These are phyloP conservation scores for Penicillium canariense DNA, from an alignment of 495 filamentous ascomycete species.

Conservation along the genomic window DNA sequence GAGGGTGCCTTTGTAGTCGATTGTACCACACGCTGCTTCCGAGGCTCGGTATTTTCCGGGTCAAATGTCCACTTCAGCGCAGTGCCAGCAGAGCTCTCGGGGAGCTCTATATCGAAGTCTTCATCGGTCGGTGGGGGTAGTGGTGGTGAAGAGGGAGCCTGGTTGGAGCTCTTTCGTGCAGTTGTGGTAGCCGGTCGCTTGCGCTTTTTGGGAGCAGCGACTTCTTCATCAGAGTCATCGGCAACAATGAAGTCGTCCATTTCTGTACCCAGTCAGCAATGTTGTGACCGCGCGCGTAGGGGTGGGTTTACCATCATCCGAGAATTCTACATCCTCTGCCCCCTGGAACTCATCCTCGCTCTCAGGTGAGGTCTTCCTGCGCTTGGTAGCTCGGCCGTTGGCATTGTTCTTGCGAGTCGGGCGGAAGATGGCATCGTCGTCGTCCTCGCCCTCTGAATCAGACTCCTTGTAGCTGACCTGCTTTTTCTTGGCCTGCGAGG, in stretches of 20 bases:
- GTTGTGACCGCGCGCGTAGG: background rate
- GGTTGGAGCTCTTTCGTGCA: constrained; percentile 56
- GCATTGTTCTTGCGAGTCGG: constrained; percentile 37
- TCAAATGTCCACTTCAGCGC: constrained; percentile 85
- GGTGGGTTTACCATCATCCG: constrained; percentile 56
- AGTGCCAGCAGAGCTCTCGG: constrained; percentile 63
- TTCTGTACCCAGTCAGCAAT: constrained; percentile 46
- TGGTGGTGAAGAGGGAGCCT: constrained; percentile 52
- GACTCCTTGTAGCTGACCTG: constrained; percentile 48
- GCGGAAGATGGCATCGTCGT: constrained; percentile 51
- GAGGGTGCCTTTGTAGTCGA: constrained; percentile 43
- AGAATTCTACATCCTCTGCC: constrained; percentile 49
- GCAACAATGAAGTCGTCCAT: constrained; percentile 82
- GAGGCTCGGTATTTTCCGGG: constrained; percentile 64
- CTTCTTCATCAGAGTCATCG: constrained; percentile 80
- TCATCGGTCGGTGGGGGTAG: constrained; percentile 48
- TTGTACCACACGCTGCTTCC: constrained; percentile 49
- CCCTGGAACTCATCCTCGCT: constrained; percentile 70
- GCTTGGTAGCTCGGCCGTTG: constrained; percentile 41
- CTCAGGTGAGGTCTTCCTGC: constrained; percentile 50
- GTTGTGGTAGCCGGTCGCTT: constrained; percentile 58
- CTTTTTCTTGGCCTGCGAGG: constrained; percentile 40
- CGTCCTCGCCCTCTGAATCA: constrained; percentile 54
- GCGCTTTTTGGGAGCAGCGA: constrained; percentile 62
- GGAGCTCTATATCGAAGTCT: constrained; percentile 49